Evolutionary conservation across 2,329 filamentous ascomycete genomes (phyloP), one percentile per base, ranked within the genome.

Genomic region (Davidsoniella virescens): DNA sequence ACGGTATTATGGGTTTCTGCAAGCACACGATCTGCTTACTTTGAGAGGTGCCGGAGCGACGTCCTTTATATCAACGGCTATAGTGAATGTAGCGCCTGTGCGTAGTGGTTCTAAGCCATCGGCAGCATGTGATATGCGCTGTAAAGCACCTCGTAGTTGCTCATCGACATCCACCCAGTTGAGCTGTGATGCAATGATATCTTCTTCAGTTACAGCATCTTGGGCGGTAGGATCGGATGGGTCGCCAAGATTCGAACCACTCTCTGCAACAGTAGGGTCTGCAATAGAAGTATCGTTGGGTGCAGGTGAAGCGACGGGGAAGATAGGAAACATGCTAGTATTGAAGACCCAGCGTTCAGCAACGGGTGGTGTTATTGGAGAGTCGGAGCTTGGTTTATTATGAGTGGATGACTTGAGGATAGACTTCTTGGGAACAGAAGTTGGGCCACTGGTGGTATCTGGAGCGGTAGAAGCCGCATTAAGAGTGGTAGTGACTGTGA

Each of bases 1-100:
- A 20, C 26, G 39, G 36, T 14, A 16, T 18, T 23, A 12, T 5
- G 16, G 17, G 17, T 29, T 20, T 23, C 18, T 12, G 6, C 6
- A 36, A 23, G 18, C 26, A 6, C 40, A 23, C 43, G 2, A 29
- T 2, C 4, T 25, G 65, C 72, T 59, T 62, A 79, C 76, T 49
- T 70, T 71, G 54, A 80, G 76, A 0, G 77, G 78, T 8, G 75
- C 69, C 9, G 71, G 64, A 0, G 69, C 70, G 39, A 78, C 70
- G 18, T 82, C 75, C 38, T 74, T 75, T 55, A 88, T 61, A 63
- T 90, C 84, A 39, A 90, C 72, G 0, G 80, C 81, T n/a, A 90
- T 63, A 0, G 82, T 85, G 62, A 84, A 90, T 0, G 81, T 83
- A 61, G 82, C 87, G 1, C 73, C 73, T 1, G 70, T 64, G 0